These are phyloP conservation scores for Isatis tinctoria DNA, from an alignment of 345 rosid species.

Conservation along the genomic window DNA sequence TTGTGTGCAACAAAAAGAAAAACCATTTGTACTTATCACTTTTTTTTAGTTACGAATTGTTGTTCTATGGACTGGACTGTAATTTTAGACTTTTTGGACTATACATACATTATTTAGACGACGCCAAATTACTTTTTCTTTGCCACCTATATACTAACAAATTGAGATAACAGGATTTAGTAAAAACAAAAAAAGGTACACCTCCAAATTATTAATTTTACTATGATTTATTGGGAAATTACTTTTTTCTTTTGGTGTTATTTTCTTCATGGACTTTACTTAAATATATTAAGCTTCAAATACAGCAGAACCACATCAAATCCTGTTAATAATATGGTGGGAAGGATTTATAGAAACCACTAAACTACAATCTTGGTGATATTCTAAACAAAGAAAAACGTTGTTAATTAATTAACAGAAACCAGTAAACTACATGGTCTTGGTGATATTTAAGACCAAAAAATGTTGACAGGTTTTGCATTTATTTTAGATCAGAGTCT, in stretches of 20 bases:
- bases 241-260: too few relatives aligned
- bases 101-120: neutral
- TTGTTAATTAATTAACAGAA: neutral
- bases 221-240: neutral
- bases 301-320: neutral
- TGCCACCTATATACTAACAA: too few relatives aligned
- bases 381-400: neutral
- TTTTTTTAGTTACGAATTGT: too few relatives aligned
- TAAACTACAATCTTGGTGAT: neutral
- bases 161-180: too few relatives aligned
- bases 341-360: neutral
- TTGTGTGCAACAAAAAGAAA: neutral
- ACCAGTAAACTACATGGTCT: neutral
- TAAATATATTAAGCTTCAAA: neutral
- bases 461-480: constrained; percentile 7
- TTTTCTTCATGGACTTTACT: neutral
- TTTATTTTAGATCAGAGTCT: neutral
- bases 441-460: neutral
- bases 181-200: too few relatives aligned
- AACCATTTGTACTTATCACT: neutral
- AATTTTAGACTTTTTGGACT: neutral
- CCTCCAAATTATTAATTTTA: too few relatives aligned
- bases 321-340: neutral
- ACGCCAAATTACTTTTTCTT: too few relatives aligned
- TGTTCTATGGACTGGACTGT: neutral